These are phyloP conservation scores for Stachybotrys elegans DNA, from an alignment of 2,329 filamentous ascomycete genomes.

Conservation along the genomic window DNA sequence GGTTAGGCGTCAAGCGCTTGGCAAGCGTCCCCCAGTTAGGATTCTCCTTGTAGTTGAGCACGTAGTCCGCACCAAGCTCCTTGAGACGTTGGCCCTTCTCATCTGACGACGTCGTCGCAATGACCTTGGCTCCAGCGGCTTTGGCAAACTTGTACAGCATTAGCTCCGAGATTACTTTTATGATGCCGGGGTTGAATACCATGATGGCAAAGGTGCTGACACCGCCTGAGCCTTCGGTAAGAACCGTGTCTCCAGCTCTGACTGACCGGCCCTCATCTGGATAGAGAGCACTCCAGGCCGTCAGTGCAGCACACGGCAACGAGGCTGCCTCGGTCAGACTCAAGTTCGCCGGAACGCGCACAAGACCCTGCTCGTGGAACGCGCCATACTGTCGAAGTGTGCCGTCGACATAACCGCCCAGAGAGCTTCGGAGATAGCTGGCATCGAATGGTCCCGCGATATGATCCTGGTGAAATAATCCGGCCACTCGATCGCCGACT, in stretches of 20 bases:
- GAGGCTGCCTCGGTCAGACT: conserved; percentile 43
- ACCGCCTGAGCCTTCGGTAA: conserved; percentile 49
- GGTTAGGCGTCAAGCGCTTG: neutral
- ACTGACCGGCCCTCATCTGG: conserved; percentile 16
- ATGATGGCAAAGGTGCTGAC: conserved; percentile 43
- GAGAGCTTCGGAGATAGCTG: neutral
- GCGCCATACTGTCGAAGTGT: neutral
- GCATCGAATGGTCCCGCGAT: neutral
- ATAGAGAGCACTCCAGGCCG: conserved; percentile 11
- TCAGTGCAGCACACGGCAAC: conserved; percentile 43
- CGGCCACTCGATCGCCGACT: neutral
- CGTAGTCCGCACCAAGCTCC: too few relatives aligned
- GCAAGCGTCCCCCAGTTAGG: too few relatives aligned
- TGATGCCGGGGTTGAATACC: conserved; percentile 13
- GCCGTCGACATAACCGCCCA: neutral
- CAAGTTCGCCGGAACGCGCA: conserved; percentile 40
- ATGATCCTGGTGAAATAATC: neutral
- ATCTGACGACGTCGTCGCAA: too few relatives aligned
- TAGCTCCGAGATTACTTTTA: too few relatives aligned
- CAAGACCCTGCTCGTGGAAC: neutral
- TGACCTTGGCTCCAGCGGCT: too few relatives aligned
- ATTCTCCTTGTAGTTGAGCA: too few relatives aligned
- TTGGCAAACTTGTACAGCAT: too few relatives aligned
- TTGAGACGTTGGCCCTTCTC: too few relatives aligned
- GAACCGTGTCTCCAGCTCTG: conserved; percentile 34